Conservation (phyloP, 2,329 filamentous ascomycete species). For the Ascochyta koolunga region DNA sequence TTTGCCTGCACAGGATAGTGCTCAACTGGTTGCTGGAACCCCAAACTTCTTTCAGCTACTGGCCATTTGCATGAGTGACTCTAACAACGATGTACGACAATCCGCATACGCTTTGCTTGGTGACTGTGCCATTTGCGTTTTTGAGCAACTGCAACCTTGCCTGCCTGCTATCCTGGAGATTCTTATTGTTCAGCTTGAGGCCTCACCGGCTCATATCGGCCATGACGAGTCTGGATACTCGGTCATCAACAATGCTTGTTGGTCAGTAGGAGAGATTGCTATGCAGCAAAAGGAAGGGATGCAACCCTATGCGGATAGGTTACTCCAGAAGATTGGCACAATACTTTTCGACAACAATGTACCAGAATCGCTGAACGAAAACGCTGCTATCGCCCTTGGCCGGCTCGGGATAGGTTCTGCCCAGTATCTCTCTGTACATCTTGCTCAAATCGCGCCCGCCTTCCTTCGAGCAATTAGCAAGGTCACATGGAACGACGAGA, state of each 20-base stretch:
- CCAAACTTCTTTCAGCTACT: conserved; percentile 90
- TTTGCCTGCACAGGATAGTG: conserved; percentile 73
- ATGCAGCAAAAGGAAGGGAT: conserved; percentile 76
- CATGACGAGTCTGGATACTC: conserved; percentile 85
- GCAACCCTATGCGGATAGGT: conserved; percentile 74
- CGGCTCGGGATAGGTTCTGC: conserved; percentile 82
- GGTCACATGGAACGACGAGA: conserved; percentile 89
- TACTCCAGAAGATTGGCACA: conserved; percentile 77
- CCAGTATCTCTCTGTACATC: conserved; percentile 76
- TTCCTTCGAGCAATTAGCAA: conserved; percentile 84
- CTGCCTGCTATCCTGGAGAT: conserved; percentile 77
- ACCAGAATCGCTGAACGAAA: conserved; percentile 86
- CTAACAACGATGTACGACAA: conserved; percentile 89
- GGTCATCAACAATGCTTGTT: conserved; percentile 97
- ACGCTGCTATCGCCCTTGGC: conserved; percentile 90
- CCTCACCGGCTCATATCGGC: conserved; percentile 71
- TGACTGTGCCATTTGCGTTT: conserved; percentile 93
- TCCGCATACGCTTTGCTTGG: conserved; percentile 94
- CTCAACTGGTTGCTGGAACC: conserved; percentile 75
- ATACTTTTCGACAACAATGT: conserved; percentile 87
- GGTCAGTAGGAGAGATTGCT: conserved; percentile 92
- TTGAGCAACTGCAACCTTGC: conserved; percentile 76
- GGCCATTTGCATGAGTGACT: conserved; percentile 89
- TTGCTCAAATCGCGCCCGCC: conserved; percentile 78
- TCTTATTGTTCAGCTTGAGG: conserved; percentile 84